Evolutionary conservation across 2,329 filamentous ascomycete species (phyloP).

Genomic region (Epichloe amarillans): DNA sequence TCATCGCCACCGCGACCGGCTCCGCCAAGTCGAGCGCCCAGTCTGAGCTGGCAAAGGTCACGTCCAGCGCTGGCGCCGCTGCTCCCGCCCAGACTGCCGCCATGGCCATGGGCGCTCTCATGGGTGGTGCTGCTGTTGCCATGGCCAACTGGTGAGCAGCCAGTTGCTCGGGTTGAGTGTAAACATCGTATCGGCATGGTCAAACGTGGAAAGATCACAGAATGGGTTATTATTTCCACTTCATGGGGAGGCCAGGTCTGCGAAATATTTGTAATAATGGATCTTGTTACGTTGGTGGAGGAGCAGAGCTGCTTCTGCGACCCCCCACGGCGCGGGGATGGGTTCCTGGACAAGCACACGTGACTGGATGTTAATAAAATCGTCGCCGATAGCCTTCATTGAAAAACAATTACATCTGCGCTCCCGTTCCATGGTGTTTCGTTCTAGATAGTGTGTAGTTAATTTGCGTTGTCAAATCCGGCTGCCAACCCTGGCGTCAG

Average conservation of each 20-base stretch:
- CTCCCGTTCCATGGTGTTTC: accelerated
- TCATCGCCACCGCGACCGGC: conserved; percentile 11
- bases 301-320: too few species aligned
- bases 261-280: too few species aligned
- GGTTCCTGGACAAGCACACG: too few species aligned
- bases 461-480: too few species aligned
- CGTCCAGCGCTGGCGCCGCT: conserved; percentile 8
- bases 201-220: accelerated
- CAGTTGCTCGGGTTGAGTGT: neutral
- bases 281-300: too few species aligned
- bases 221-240: too few species aligned
- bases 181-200: too few species aligned
- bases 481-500: too few species aligned
- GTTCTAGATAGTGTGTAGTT: accelerated
- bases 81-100: conserved; percentile 26
- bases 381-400: too few species aligned
- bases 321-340: too few species aligned
- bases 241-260: too few species aligned
- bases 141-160: conserved; percentile 26
- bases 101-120: conserved; percentile 31
- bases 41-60: conserved; percentile 12
- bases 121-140: conserved; percentile 32
- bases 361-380: neutral
- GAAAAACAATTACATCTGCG: neutral
- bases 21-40: conserved; percentile 11